A percentile compares a stretch with the other conserved stretches of the same genome.
phyloP scores from a whole-genome alignment of 192 early-diverging fungal species.

The Rhizoclosmatium globosum region DNA sequence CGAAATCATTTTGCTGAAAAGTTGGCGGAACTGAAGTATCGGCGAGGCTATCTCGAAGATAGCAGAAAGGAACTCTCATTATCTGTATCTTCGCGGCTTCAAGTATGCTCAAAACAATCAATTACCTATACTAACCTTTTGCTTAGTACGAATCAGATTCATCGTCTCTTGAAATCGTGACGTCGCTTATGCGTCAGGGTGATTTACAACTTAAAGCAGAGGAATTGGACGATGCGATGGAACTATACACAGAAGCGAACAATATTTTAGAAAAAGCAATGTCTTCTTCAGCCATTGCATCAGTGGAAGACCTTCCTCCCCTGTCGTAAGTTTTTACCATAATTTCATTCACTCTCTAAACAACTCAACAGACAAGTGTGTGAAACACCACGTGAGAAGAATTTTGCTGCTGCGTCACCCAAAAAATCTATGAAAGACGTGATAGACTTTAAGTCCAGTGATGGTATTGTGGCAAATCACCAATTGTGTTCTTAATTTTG shows the following conservation, averaged over 20 bases:
- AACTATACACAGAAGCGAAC: conserved; percentile 55
- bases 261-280: conserved; percentile 61
- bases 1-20: conserved; percentile 46
- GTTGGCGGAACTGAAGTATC: conserved; percentile 63
- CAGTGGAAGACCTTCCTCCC: conserved; percentile 49
- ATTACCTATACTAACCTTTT: neutral
- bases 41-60: conserved; percentile 55
- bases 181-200: conserved; percentile 32
- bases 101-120: neutral
- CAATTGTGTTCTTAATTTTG: no score
- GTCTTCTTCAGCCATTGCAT: conserved; percentile 58
- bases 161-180: neutral
- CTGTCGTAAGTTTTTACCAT: no score
- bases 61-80: neutral
- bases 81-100: neutral
- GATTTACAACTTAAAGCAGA: conserved; percentile 56
- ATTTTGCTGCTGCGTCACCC: no score
- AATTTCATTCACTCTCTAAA: no score
- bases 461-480: no score
- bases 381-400: no score
- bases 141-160: neutral
- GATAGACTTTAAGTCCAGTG: no score
- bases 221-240: conserved; percentile 56
- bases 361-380: no score
- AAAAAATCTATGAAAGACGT: no score